A percentile compares a stretch with the other conserved stretches of the same genome.
These are phyloP conservation scores for Pyrenophora seminiperda DNA, from an alignment of 2,329 filamentous ascomycete species.

Conservation along the genomic window DNA sequence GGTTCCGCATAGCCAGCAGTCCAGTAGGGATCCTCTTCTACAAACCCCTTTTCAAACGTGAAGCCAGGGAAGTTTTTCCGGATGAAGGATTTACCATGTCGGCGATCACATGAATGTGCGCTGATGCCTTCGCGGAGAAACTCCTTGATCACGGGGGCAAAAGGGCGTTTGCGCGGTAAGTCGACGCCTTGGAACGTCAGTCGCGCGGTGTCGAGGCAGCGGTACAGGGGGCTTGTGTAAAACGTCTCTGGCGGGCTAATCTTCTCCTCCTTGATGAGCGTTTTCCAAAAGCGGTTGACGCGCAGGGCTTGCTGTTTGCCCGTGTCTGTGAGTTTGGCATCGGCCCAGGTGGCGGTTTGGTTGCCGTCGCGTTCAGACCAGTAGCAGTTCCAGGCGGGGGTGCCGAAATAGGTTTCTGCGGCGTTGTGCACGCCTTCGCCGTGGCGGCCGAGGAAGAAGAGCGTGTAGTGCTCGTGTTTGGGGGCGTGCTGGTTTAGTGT, in stretches of 20 bases:
- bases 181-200: slow-evolving; percentile 63
- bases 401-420: slow-evolving; percentile 70
- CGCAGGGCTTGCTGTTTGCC: slow-evolving; percentile 64
- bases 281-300: slow-evolving; percentile 65
- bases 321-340: slow-evolving; percentile 64
- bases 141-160: slow-evolving; percentile 67
- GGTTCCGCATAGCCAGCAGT: slow-evolving; percentile 56
- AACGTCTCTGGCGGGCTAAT: slow-evolving; percentile 68
- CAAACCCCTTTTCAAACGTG: slow-evolving; percentile 65
- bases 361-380: slow-evolving; percentile 70
- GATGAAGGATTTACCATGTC: slow-evolving; percentile 62
- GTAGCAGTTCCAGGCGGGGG: slow-evolving; percentile 72
- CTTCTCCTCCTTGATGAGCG: slow-evolving; percentile 55
- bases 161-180: slow-evolving; percentile 58
- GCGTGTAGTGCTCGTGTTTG: slow-evolving; percentile 63
- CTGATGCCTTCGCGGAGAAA: slow-evolving; percentile 68
- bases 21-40: slow-evolving; percentile 63
- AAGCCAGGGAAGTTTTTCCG: slow-evolving; percentile 58
- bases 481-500: slow-evolving; percentile 57
- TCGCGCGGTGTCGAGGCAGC: slow-evolving; percentile 67
- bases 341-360: slow-evolving; percentile 65
- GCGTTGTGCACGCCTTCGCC: slow-evolving; percentile 71
- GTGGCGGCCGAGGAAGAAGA: slow-evolving; percentile 72
- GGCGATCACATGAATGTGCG: slow-evolving; percentile 70
- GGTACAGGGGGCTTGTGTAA: slow-evolving; percentile 67